These are phyloP conservation scores for Backusella liffmaniae DNA, from an alignment of 192 early-diverging fungal genomes.

Conservation along the genomic window DNA sequence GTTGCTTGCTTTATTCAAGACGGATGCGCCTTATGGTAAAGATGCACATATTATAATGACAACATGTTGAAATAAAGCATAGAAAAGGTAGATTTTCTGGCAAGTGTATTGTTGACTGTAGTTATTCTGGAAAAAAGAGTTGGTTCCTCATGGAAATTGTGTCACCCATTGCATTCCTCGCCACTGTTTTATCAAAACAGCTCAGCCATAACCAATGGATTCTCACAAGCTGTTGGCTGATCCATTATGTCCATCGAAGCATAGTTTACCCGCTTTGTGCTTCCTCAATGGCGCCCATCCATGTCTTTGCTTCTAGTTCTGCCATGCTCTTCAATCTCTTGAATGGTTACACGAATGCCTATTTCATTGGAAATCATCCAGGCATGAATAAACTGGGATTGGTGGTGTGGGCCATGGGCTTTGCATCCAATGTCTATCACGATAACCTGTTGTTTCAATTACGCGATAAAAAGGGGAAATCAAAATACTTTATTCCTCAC, in stretches of 20 bases:
- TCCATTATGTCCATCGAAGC: conserved; percentile 37
- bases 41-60: too few relatives aligned
- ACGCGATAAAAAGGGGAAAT: neutral
- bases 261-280: conserved; percentile 29
- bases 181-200: neutral
- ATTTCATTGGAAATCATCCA: conserved; percentile 9
- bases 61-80: too few relatives aligned
- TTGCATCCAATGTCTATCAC: conserved; percentile 37
- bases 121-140: conserved; percentile 26
- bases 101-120: neutral
- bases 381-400: neutral
- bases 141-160: conserved; percentile 39
- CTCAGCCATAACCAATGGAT: conserved; percentile 13
- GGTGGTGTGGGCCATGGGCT: conserved; percentile 23
- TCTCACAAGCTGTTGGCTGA: conserved; percentile 21
- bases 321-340: conserved; percentile 28
- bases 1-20: neutral
- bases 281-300: conserved; percentile 33
- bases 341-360: conserved; percentile 38
- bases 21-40: conserved; percentile 36
- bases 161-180: conserved; percentile 29
- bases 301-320: conserved; percentile 12
- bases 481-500: conserved; percentile 28
- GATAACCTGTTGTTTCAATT: conserved; percentile 36
- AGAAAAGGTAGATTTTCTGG: conserved; percentile 17